These are phyloP conservation scores for Phytopythium litorale DNA, from an alignment of 352 stramenopile species.

Conservation along the genomic window DNA sequence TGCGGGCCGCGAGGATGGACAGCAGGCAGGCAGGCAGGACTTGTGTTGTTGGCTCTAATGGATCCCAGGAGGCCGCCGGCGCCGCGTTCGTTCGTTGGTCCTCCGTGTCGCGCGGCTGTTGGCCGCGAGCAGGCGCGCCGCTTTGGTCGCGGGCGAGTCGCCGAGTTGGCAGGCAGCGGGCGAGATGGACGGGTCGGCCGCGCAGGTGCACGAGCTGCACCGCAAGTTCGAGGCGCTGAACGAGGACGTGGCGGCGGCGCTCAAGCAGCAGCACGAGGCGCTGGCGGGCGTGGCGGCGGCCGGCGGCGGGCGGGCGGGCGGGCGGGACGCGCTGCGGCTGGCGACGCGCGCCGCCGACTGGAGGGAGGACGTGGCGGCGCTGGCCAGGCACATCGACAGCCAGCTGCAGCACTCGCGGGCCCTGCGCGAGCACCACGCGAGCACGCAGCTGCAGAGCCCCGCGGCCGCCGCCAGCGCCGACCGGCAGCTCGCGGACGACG, in stretches of 20 bases:
- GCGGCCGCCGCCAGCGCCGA: constrained; percentile 16
- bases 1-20: not conserved
- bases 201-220: constrained; percentile 60
- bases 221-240: constrained; percentile 74
- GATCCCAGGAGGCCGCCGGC: not conserved
- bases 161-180: not conserved
- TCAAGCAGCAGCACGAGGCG: constrained; percentile 50
- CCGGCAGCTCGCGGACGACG: constrained; percentile 44
- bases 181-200: constrained; percentile 38
- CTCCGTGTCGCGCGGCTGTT: not conserved
- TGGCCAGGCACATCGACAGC: constrained; percentile 70
- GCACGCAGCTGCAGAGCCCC: constrained; percentile 32
- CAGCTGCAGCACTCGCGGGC: constrained; percentile 70
- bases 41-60: not conserved
- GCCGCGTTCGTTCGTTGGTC: not conserved
- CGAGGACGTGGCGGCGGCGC: constrained; percentile 53
- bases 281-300: constrained; percentile 15
- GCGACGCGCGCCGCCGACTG: constrained; percentile 57
- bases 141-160: not conserved
- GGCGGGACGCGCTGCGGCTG: constrained; percentile 45
- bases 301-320: constrained; percentile 5
- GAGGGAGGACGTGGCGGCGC: constrained; percentile 62
- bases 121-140: not conserved
- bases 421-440: constrained; percentile 49
- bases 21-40: no score